Evolutionary conservation across 139 green algal genomes (phyloP).

Genomic region (Chlorella vulgaris): DNA sequence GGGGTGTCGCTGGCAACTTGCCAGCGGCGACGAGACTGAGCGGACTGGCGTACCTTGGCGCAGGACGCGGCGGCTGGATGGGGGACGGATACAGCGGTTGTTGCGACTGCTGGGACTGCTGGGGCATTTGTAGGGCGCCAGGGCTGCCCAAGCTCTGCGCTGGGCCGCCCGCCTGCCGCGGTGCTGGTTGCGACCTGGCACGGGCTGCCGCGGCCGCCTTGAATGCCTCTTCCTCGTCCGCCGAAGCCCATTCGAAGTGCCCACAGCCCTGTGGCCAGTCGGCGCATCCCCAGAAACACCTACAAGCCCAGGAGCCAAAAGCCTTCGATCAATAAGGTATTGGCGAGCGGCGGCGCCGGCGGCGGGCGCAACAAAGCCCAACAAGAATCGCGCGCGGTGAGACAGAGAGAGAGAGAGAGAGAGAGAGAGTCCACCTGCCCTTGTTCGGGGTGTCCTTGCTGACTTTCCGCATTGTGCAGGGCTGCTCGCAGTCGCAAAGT

Average conservation of each 20-base stretch:
- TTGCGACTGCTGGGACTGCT: not conserved
- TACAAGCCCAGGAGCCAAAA: too few species aligned
- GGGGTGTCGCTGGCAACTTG: not conserved
- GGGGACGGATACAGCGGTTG: not conserved
- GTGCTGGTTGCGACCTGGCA: not conserved
- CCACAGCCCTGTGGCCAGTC: not conserved
- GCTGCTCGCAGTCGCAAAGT: not conserved
- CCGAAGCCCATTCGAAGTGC: not conserved
- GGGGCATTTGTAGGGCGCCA: too few species aligned
- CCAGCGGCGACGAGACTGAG: not conserved
- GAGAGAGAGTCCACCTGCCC: not conserved
- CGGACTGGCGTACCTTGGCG: not conserved
- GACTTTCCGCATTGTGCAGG: not conserved
- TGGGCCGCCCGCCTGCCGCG: not conserved
- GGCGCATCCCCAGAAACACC: conserved; percentile 14
- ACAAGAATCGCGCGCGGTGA: not conserved
- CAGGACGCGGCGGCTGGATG: not conserved
- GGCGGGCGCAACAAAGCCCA: not conserved
- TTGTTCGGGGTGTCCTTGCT: conserved; percentile 3
- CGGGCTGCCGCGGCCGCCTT: not conserved
- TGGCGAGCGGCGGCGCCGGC: not conserved
- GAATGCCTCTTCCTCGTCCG: not conserved
- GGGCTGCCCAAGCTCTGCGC: too few species aligned
- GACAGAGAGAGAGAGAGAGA: not conserved
- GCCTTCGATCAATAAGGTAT: too few species aligned